Evolutionary conservation across 495 filamentous ascomycete genomes (phyloP), one percentile per base, ranked within the genome.

Genomic region (Podospora fimiseda): DNA sequence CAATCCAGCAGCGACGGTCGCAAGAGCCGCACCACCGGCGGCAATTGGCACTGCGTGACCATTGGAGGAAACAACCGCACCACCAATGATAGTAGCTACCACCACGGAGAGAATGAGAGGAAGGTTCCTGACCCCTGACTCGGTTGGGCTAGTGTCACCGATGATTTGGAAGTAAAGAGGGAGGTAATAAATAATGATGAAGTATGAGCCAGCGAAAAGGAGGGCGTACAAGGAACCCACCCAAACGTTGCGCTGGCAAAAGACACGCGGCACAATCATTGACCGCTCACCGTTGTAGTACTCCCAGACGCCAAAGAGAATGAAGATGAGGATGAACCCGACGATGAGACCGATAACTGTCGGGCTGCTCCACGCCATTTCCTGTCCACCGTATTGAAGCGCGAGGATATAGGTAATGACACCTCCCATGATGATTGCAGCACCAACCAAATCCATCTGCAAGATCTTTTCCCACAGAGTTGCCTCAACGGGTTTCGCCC

Each of bases 381-480:
- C 78, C 5, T 75, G 74, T 0, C 89, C 89, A 37, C 86, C 89
- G 83, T 89, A 95, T 60, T 93, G 87, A 3, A 95, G 72, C 0
- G 89, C 90, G 0, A 95, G 72, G 39, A 93, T 64, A 14, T 89
- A 71, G 46, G 80, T 81, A 44, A 91, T 73, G 14, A 94, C 78
- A 14, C 74, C 77, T 3, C 85, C 85, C 16, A 94, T 67, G 62
- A 94, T 83, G 38, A 84, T 58, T 0, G 72, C 9, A 0, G 79
- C 83, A 6, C 89, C 89, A 2, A 80, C 48, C 2, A 79, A 71
- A 67, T 95, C 89, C 44, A 92, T 70, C 50, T 86, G 73, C 1
- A 62, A 48, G 13, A 78, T 7, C 46, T 78, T 69, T 38, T 71
- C 60, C 64, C 36, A 52, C 14, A 57, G 27, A 0, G 63, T 48